Evolutionary conservation across 2,329 filamentous ascomycete species (phyloP).

Genomic region (Aspergillus sp.): DNA sequence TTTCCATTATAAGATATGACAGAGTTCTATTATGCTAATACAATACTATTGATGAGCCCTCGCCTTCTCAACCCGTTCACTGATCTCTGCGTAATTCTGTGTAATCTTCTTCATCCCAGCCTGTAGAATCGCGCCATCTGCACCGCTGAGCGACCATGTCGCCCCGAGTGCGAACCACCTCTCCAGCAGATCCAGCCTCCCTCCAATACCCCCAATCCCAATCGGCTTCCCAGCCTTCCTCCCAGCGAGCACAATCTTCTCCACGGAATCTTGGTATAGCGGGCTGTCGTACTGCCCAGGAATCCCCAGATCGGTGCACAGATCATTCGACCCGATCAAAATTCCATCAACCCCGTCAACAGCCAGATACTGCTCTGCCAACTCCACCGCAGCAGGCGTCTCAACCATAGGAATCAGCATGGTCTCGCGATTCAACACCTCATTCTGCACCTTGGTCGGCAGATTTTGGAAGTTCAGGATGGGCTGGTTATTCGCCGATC

Average conservation of each 20-base stretch:
- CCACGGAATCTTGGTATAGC: slow-evolving; percentile 28
- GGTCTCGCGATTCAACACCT: slow-evolving; percentile 36
- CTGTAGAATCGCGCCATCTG: slow-evolving; percentile 38
- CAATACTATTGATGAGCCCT: neutral
- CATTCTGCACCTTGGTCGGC: slow-evolving; percentile 36
- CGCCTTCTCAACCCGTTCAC: slow-evolving; percentile 16
- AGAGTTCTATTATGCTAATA: neutral
- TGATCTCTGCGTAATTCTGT: slow-evolving; percentile 29
- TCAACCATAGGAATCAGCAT: slow-evolving; percentile 48
- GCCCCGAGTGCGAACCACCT: slow-evolving; percentile 41
- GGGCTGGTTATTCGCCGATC: slow-evolving; percentile 39
- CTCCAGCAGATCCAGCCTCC: slow-evolving; percentile 44
- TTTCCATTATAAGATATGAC: neutral
- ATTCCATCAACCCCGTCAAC: slow-evolving; percentile 46
- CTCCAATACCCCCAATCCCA: slow-evolving; percentile 44
- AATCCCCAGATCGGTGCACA: slow-evolving; percentile 46
- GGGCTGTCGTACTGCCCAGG: slow-evolving; percentile 43
- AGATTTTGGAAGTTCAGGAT: slow-evolving; percentile 36
- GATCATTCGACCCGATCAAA: slow-evolving; percentile 47
- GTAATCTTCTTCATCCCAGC: slow-evolving; percentile 37
- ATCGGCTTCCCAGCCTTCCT: slow-evolving; percentile 42
- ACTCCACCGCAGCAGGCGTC: slow-evolving; percentile 39
- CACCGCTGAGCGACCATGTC: slow-evolving; percentile 40
- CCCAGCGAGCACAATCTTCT: slow-evolving; percentile 39
- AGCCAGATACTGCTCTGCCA: slow-evolving; percentile 43